phyloP scores from a whole-genome alignment of 371 early-diverging fungal genomes.

The Lichtheimia corymbifera region DNA sequence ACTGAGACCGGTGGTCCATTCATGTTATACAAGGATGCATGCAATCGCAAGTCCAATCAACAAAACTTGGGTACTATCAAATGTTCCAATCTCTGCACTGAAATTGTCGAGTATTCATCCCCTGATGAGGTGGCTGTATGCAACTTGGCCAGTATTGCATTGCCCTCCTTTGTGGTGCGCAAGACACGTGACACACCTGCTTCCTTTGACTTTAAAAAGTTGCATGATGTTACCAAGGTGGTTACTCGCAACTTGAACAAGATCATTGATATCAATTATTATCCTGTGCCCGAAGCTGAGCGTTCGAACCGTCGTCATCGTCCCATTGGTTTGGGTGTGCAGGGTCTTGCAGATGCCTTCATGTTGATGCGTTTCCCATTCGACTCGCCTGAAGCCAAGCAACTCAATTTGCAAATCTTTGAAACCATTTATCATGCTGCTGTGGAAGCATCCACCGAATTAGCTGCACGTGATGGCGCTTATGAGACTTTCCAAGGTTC shows the following conservation, averaged over 20 bases:
- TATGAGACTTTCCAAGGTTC: slow-evolving; percentile 93
- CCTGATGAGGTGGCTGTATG: slow-evolving; percentile 99
- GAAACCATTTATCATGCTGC: slow-evolving; percentile 99
- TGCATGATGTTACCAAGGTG: slow-evolving; percentile 81
- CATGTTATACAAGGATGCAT: slow-evolving; percentile 97
- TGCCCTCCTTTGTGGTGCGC: slow-evolving; percentile 90
- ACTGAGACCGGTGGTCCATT: slow-evolving; percentile 99
- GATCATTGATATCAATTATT: slow-evolving; percentile 97
- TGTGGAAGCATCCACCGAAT: slow-evolving; percentile 93
- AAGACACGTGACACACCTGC: slow-evolving; percentile 27
- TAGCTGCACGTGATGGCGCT: slow-evolving; percentile 86
- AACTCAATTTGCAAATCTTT: slow-evolving; percentile 92
- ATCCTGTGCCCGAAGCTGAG: slow-evolving; percentile 93
- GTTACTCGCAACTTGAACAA: slow-evolving; percentile 93
- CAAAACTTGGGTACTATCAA: slow-evolving; percentile 97
- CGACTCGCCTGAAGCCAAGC: slow-evolving; percentile 87
- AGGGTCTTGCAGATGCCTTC: slow-evolving; percentile 99
- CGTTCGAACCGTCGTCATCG: slow-evolving; percentile 94
- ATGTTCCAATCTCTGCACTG: slow-evolving; percentile 82
- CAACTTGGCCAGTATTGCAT: slow-evolving; percentile 97
- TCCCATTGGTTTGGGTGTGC: slow-evolving; percentile 99
- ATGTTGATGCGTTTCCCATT: slow-evolving; percentile 95
- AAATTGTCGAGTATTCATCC: slow-evolving; percentile 96
- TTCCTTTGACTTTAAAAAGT: slow-evolving; percentile 69
- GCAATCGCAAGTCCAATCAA: slow-evolving; percentile 98